Percentiles rank a stretch among this genome's conserved stretches.
These are phyloP conservation scores for Coelastrella sp. DNA, from an alignment of 139 green algal species.

Conservation along the genomic window DNA sequence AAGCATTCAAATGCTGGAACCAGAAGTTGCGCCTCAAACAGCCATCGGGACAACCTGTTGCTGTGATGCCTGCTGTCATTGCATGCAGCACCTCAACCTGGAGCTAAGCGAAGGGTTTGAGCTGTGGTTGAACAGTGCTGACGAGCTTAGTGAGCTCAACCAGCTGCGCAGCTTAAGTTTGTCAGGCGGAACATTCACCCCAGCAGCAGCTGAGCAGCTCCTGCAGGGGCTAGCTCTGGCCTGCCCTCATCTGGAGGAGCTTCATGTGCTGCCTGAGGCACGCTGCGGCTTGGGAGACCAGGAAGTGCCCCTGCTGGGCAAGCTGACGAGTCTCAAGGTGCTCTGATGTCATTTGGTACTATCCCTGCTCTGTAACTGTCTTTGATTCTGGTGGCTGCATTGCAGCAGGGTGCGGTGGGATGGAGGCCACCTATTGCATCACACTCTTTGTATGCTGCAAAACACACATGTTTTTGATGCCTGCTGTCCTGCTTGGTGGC, in stretches of 20 bases:
- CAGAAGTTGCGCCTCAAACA: background rate
- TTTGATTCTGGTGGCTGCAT: background rate
- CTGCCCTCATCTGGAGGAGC: constrained; percentile 43
- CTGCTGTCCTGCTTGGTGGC: too few relatives aligned
- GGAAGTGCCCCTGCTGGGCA: constrained; percentile 8
- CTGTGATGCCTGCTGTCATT: background rate
- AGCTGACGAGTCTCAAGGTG: constrained; percentile 33
- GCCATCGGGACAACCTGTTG: background rate
- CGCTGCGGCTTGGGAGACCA: constrained; percentile 38
- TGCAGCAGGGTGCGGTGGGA: too few relatives aligned
- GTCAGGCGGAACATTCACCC: constrained; percentile 23
- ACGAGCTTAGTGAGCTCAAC: constrained; percentile 12
- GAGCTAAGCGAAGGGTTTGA: constrained; percentile 46
- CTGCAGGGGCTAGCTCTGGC: constrained; percentile 31
- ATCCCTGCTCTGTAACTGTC: background rate
- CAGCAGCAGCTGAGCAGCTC: constrained; percentile 4
- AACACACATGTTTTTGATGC: too few relatives aligned
- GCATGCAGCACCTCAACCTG: constrained; percentile 44
- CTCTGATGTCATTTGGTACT: background rate
- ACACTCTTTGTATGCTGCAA: too few relatives aligned
- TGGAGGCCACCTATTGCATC: too few relatives aligned
- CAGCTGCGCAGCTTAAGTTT: constrained; percentile 6
- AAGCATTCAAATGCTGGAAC: too few relatives aligned
- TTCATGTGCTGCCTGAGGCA: constrained; percentile 44
- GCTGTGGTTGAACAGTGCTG: constrained; percentile 9